Base-by-base conservation (phyloP, 2,329 filamentous ascomycete genomes). In the Ascochyta pisi region DNA sequence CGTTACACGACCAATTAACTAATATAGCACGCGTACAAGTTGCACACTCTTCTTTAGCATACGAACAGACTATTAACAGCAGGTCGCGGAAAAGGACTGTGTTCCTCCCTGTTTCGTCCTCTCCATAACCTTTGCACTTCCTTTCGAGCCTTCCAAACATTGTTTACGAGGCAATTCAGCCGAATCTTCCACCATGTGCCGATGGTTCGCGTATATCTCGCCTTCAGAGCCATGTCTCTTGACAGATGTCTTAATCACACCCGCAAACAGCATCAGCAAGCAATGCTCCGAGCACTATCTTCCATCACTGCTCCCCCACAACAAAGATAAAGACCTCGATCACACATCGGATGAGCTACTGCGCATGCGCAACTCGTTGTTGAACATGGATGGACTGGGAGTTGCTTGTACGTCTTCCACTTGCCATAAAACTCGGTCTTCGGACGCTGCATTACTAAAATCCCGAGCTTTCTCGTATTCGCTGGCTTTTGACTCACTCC, bases 171-270 rank as follows among this genome's bases (percentile, higher is more conserved):
- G 27, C 12, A 31, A 4, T 31, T 12, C 29, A 31, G 10, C 3
- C 13, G 12, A n/a, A 4, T 12, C 10, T 5, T 42, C 31, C 46
- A 63, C 19, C 37, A 81, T 79, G 78, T 79, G 77, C 71, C 81
- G 82, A 31, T 84, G 82, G 82, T 84, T 84, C 61, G 82, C 82
- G 19, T 84, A 84, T 63, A 78, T 85, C 52, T 83, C 81, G 1
- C 75, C 77, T 0, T 76, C 72, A 0, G 83, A 85, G 71, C 79
- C 81, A 12, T 83, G 81, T 68, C 78, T 85, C 40, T 76, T 85
- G 9, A 81, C 82, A 53, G 83, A 85, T 63, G 82, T 84, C 40
- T 77, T 84, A 31, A 78, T 85, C 53, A 77, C 73, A 0, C 77
- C 77, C 5, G 72, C 70, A 23, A 74, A 75, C 54, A 68, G 65